Evolutionary conservation across 192 early-diverging fungal species (phyloP).

Genomic region (Linnemannia exigua): DNA sequence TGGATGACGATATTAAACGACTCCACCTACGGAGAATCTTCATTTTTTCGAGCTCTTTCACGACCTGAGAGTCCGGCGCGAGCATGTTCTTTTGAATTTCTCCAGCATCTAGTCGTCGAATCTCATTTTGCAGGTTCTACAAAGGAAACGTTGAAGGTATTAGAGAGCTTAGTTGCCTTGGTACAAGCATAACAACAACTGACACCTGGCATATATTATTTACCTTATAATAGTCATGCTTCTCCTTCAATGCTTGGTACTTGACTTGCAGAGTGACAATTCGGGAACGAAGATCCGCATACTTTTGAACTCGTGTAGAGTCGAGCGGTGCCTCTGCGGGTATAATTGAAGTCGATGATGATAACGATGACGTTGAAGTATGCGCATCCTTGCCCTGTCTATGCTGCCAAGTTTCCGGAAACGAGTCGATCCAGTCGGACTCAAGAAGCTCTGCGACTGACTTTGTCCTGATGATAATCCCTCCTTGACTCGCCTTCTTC

Average conservation of each 20-base stretch:
- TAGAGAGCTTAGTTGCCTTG: neutral
- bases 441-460: constrained; percentile 27
- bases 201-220: neutral
- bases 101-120: constrained; percentile 30
- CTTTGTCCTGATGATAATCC: constrained; percentile 49
- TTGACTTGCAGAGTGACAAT: constrained; percentile 32
- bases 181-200: neutral
- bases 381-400: constrained; percentile 7
- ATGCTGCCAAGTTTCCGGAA: constrained; percentile 50
- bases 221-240: constrained; percentile 52
- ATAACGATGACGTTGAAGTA: neutral
- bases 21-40: constrained; percentile 29
- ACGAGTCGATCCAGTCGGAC: constrained; percentile 47
- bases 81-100: constrained; percentile 38
- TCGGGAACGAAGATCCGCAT: constrained; percentile 32
- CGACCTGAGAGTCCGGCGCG: constrained; percentile 25
- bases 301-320: constrained; percentile 29
- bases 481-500: constrained; percentile 39
- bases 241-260: constrained; percentile 32
- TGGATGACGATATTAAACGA: neutral
- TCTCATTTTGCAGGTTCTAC: constrained; percentile 33
- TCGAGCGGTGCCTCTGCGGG: neutral
- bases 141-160: neutral
- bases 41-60: constrained; percentile 36
- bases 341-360: neutral